Conservation (phyloP, 2,329 filamentous ascomycete species). For the Domatiomyces catenatus region DNA sequence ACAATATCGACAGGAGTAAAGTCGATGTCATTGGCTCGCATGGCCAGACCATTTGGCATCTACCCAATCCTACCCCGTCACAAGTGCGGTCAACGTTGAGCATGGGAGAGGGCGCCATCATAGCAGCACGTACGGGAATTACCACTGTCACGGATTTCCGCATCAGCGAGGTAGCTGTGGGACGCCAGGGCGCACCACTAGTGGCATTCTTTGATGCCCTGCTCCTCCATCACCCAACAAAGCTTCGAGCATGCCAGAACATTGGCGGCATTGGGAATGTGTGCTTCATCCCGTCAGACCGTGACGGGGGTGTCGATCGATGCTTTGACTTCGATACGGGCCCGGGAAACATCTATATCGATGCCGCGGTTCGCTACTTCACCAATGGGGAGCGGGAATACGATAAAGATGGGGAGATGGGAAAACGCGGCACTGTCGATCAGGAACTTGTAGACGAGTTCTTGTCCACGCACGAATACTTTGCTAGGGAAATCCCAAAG, state of each 20-base stretch:
- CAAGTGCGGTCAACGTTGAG: slow-evolving; percentile 36
- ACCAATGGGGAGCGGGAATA: slow-evolving; percentile 36
- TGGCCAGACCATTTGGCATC: slow-evolving; percentile 44
- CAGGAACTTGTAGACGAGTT: slow-evolving; percentile 39
- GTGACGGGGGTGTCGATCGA: slow-evolving; percentile 24
- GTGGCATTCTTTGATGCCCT: slow-evolving; percentile 44
- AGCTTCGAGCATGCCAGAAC: slow-evolving; percentile 45
- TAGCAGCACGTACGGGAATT: slow-evolving; percentile 41
- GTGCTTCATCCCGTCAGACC: slow-evolving; percentile 38
- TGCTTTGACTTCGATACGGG: slow-evolving; percentile 41
- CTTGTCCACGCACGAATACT: slow-evolving; percentile 34
- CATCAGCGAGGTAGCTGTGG: slow-evolving; percentile 41
- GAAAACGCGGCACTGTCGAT: slow-evolving; percentile 33
- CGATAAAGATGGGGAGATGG: slow-evolving; percentile 39
- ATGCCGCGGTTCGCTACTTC: slow-evolving; percentile 40
- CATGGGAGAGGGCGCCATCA: slow-evolving; percentile 43
- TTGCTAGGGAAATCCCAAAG: slow-evolving; percentile 37
- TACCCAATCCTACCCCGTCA: slow-evolving; percentile 36
- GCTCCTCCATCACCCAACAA: slow-evolving; percentile 40
- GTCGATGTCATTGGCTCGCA: slow-evolving; percentile 44
- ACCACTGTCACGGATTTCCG: slow-evolving; percentile 46
- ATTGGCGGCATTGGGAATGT: slow-evolving; percentile 48
- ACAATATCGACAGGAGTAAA: slow-evolving; percentile 28
- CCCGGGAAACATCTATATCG: slow-evolving; percentile 42
- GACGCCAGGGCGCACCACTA: slow-evolving; percentile 40